Evolutionary conservation across 345 rosid genomes (phyloP).

Genomic region (Garcia nutans): DNA sequence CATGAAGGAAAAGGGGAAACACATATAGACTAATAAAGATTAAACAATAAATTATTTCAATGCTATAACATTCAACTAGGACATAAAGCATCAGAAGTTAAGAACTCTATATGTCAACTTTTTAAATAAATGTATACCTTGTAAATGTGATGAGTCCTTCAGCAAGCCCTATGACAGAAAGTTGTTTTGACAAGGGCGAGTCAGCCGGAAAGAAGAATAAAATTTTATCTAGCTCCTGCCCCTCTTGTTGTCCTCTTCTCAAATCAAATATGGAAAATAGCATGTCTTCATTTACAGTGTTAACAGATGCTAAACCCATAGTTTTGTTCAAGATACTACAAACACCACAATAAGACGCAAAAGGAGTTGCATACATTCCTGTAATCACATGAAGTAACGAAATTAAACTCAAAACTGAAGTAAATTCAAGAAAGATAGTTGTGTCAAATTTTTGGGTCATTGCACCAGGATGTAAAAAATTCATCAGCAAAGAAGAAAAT

Average conservation of each 20-base stretch:
- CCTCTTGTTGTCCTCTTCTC: slow-evolving; percentile 87
- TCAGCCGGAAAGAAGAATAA: slow-evolving; percentile 85
- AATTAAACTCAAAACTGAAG: neutral
- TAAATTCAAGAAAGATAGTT: too few species aligned
- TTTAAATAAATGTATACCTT: slow-evolving; percentile 37
- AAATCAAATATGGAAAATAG: slow-evolving; percentile 82
- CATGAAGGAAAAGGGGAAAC: neutral
- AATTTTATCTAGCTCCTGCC: slow-evolving; percentile 90
- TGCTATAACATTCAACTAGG: neutral
- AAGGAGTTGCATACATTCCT: neutral
- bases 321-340: neutral
- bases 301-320: slow-evolving; percentile 50
- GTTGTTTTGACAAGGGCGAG: slow-evolving; percentile 73
- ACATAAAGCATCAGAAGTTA: neutral
- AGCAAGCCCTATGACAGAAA: slow-evolving; percentile 88
- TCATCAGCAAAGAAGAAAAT: neutral
- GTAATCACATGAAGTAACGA: neutral
- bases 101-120: neutral
- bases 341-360: neutral
- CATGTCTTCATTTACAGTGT: slow-evolving; percentile 49
- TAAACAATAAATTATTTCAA: neutral
- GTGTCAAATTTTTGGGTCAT: too few species aligned
- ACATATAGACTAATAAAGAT: too few species aligned
- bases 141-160: slow-evolving; percentile 96
- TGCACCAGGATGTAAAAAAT: neutral